Conservation (phyloP, 2,329 filamentous ascomycete genomes). For the Colletotrichum agaves region DNA sequence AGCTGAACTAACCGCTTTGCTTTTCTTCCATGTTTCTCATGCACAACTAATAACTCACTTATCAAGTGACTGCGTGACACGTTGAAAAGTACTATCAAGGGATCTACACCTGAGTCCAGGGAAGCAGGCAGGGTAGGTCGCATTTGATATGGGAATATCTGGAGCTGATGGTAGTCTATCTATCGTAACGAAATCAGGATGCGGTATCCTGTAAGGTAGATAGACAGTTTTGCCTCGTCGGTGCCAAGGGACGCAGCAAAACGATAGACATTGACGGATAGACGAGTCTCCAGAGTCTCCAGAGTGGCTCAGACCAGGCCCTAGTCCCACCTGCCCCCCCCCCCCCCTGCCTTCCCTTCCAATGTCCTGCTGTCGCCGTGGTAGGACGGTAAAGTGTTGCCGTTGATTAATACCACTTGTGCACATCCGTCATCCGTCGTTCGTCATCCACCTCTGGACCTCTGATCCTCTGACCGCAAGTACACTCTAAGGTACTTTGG, state of each 20-base stretch:
- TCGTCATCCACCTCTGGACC: background rate
- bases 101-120: background rate
- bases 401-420: constrained; percentile 34
- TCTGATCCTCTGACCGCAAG: background rate
- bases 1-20: background rate
- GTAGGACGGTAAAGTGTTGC: background rate
- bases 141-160: constrained; percentile 18
- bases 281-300: background rate
- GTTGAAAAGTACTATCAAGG: constrained; percentile 3
- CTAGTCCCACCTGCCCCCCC: background rate
- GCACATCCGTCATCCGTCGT: constrained; percentile 13
- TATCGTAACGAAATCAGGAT: background rate
- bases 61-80: constrained; percentile 6
- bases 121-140: background rate
- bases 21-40: constrained; percentile 19
- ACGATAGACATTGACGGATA: background rate
- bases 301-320: background rate
- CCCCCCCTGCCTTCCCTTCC: too few relatives aligned
- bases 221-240: background rate
- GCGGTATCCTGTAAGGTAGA: too few relatives aligned
- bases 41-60: constrained; percentile 5
- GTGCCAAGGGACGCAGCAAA: background rate
- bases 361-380: constrained; percentile 26
- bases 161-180: constrained; percentile 14
- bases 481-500: too few relatives aligned